Conservation (phyloP, 2,329 filamentous ascomycete genomes). For the Periconia digitata region DNA sequence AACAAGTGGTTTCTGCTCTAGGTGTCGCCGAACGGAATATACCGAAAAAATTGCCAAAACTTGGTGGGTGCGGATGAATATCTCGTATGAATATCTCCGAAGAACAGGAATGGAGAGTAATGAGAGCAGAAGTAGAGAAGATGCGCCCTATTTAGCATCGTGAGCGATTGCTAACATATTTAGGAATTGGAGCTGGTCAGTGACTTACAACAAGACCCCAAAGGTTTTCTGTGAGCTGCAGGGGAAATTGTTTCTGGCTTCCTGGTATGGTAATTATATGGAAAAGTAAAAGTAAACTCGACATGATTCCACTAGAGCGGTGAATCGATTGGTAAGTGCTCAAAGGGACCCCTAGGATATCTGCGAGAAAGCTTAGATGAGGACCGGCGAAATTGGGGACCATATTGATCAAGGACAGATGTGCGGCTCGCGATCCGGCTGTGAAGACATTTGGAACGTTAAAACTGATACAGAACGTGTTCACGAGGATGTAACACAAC, state of each 20-base stretch:
- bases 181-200: conserved; percentile 8
- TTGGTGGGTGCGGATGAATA: conserved; percentile 10
- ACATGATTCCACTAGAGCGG: conserved; percentile 9
- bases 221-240: conserved; percentile 6
- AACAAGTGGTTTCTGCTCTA: conserved; percentile 8
- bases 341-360: conserved; percentile 11
- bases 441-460: conserved; percentile 6
- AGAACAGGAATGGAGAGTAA: conserved; percentile 8
- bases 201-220: conserved; percentile 9
- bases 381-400: conserved; percentile 8
- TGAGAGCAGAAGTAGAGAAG: conserved; percentile 7
- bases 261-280: conserved; percentile 9
- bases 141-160: conserved; percentile 6
- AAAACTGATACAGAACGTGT: conserved; percentile 7
- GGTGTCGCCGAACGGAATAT: conserved; percentile 9
- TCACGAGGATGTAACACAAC: conserved; percentile 8
- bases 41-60: conserved; percentile 8
- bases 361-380: conserved; percentile 9
- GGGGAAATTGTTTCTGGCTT: conserved; percentile 7
- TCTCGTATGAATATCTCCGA: conserved; percentile 8
- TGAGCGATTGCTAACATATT: conserved; percentile 4
- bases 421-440: conserved; percentile 6
- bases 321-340: conserved; percentile 9
- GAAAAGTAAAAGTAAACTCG: conserved; percentile 6
- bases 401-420: conserved; percentile 10